Evolutionary conservation across 1,139 yeast genomes (phyloP).

Genomic region (Protomyces inouyei): DNA sequence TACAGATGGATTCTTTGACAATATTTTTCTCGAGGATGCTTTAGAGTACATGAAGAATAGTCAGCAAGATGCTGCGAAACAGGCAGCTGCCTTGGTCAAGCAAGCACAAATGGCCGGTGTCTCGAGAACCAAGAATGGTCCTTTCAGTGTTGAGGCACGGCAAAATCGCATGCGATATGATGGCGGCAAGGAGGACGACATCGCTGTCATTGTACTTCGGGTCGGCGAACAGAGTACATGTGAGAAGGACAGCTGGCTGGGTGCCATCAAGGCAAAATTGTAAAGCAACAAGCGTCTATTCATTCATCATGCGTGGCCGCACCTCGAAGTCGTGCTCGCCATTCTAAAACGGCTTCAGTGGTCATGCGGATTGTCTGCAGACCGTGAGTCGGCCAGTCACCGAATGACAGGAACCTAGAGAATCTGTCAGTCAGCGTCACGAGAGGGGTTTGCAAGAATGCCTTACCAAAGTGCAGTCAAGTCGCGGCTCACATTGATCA

Average conservation of each 20-base stretch:
- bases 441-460: neutral
- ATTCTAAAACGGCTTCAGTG: neutral
- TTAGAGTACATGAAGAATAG: constrained; percentile 43
- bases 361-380: neutral
- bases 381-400: neutral
- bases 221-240: neutral
- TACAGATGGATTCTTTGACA: constrained; percentile 92
- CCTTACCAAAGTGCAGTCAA: constrained; percentile 1
- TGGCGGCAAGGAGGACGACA: constrained; percentile 26
- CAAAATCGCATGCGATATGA: constrained; percentile 17
- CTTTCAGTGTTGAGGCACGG: constrained; percentile 22
- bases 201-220: constrained; percentile 12
- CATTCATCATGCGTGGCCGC: too few species aligned
- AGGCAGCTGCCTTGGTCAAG: constrained; percentile 6
- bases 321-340: neutral
- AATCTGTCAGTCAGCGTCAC: neutral
- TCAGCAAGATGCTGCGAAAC: neutral
- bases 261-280: neutral
- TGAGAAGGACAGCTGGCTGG: neutral
- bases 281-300: neutral
- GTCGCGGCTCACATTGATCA: neutral
- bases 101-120: constrained; percentile 7
- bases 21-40: constrained; percentile 69
- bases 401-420: neutral
- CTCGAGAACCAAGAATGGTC: constrained; percentile 9